Conservation (phyloP, 2,329 filamentous ascomycete species). For the Epichloe uncinata region DNA sequence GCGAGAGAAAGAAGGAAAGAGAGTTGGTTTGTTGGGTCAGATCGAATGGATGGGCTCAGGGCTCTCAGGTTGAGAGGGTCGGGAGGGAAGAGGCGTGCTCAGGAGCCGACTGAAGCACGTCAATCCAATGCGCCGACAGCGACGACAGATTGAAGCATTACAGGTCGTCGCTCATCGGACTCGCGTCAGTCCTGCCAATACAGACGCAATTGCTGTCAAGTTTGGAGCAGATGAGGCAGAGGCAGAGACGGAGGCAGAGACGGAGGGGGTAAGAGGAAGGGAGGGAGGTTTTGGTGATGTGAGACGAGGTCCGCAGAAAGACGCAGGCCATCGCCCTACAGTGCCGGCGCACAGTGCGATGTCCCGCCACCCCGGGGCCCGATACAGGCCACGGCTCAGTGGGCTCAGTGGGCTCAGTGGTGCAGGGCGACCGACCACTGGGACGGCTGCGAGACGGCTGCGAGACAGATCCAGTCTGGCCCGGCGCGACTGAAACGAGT, state of each 20-base stretch:
- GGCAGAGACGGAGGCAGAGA: neutral
- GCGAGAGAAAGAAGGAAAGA: neutral
- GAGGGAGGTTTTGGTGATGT: constrained; percentile 11
- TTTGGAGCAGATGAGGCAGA: neutral
- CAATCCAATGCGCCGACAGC: constrained; percentile 12
- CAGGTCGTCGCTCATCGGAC: constrained; percentile 14
- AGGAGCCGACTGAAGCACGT: constrained; percentile 16
- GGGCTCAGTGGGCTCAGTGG: neutral
- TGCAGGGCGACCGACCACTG: neutral
- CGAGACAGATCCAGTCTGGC: neutral
- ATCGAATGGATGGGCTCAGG: constrained; percentile 8
- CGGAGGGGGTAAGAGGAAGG: constrained; percentile 5
- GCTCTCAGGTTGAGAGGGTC: constrained; percentile 6
- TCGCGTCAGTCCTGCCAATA: constrained; percentile 9
- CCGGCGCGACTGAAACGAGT: neutral
- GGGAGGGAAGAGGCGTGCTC: constrained; percentile 12
- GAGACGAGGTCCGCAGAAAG: constrained; percentile 6
- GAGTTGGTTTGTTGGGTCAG: constrained; percentile 5
- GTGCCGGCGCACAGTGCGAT: constrained; percentile 6
- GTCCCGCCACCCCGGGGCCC: neutral
- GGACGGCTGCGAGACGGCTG: constrained; percentile 2
- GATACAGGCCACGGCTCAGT: constrained; percentile 4
- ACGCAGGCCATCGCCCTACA: constrained; percentile 3
- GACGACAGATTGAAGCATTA: constrained; percentile 13
- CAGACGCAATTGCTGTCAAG: constrained; percentile 15